phyloP scores from a whole-genome alignment of 495 filamentous ascomycete genomes.

The Talaromyces trachyspermus region DNA sequence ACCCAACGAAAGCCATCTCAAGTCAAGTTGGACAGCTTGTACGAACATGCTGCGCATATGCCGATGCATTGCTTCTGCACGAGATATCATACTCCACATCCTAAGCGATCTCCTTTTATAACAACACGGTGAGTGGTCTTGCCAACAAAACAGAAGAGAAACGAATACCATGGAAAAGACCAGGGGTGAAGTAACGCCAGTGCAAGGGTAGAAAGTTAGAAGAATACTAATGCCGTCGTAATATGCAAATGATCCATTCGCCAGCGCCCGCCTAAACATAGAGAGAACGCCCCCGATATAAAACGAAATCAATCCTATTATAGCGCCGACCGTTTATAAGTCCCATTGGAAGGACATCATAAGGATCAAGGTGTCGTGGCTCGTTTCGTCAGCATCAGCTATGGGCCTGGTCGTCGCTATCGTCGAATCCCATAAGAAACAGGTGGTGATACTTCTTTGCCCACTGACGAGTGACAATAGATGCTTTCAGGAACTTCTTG shows the following conservation, averaged over 20 bases:
- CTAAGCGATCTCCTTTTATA: no score
- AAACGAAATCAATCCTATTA: conserved; percentile 6
- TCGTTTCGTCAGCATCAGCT: conserved; percentile 27
- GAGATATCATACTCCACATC: no score
- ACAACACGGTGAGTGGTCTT: no score
- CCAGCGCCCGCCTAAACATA: conserved; percentile 8
- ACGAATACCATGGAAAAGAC: background rate
- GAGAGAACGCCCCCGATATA: conserved; percentile 8
- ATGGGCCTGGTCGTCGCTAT: conserved; percentile 28
- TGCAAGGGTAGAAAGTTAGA: background rate
- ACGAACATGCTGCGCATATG: no score
- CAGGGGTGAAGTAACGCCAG: background rate
- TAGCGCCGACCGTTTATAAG: conserved; percentile 8
- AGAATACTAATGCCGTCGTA: conserved; percentile 10
- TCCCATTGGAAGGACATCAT: conserved; percentile 2
- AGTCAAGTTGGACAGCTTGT: no score
- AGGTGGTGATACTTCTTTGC: conserved; percentile 62
- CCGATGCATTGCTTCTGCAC: no score
- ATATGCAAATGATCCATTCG: conserved; percentile 3
- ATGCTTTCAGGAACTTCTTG: conserved; percentile 80
- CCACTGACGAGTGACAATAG: conserved; percentile 86
- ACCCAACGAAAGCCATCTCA: conserved; percentile 1
- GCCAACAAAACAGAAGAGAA: background rate
- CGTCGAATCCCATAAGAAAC: conserved; percentile 30
- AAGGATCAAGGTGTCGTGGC: conserved; percentile 15